Evolutionary conservation across 345 rosid species (phyloP).

Genomic region (Eucalyptus cloeziana): DNA sequence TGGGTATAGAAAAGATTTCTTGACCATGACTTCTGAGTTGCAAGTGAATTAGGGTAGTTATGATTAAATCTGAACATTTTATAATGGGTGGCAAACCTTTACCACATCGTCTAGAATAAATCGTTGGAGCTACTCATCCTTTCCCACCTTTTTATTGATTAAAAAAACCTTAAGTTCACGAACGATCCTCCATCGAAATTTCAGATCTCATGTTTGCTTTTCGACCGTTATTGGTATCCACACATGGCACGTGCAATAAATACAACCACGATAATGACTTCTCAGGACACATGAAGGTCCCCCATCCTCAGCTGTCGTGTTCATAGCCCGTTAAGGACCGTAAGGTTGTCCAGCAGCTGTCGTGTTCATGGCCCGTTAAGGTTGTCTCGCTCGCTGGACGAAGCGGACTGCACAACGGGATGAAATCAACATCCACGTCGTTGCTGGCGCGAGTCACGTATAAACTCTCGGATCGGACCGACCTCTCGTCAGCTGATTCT

Average conservation of each 20-base stretch:
- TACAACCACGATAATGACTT: not conserved
- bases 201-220: not conserved
- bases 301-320: not conserved
- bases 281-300: not conserved
- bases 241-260: not conserved
- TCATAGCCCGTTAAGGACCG: not conserved
- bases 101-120: not conserved
- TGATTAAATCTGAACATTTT: rapidly evolving
- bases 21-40: rapidly evolving
- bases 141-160: not conserved
- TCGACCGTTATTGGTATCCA: not conserved
- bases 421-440: not conserved
- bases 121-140: not conserved
- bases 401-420: not conserved
- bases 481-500: not conserved
- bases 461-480: not conserved
- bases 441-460: not conserved
- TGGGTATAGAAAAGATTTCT: not conserved
- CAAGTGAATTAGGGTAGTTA: rapidly evolving
- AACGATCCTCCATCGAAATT: not conserved
- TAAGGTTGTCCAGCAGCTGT: not conserved
- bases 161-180: not conserved
- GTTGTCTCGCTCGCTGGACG: not conserved
- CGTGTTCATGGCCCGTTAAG: not conserved
- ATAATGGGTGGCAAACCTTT: not conserved